A percentile compares a stretch with the other conserved stretches of the same genome.
phyloP scores from a whole-genome alignment of 192 early-diverging fungal genomes.

The Cetraspora pellucida region DNA sequence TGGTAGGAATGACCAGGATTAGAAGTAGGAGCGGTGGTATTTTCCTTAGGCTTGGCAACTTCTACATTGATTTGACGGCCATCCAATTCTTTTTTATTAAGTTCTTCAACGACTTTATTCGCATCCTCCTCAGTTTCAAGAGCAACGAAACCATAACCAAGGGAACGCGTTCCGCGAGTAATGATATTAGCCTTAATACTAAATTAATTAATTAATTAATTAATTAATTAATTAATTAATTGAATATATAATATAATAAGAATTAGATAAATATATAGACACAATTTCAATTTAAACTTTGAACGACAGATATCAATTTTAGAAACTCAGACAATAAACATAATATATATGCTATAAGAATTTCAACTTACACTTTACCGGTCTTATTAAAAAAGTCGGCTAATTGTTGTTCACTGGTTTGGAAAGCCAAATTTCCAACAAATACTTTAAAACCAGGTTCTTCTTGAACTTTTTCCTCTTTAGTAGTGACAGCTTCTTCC shows the following conservation, averaged over 20 bases:
- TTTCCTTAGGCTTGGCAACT: constrained; percentile 70
- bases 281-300: too few species aligned
- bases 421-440: constrained; percentile 93
- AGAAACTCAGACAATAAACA: neutral
- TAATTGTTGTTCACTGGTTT: constrained; percentile 80
- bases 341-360: neutral
- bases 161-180: constrained; percentile 74
- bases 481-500: neutral
- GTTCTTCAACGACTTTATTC: constrained; percentile 67
- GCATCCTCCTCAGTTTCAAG: constrained; percentile 73
- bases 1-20: constrained; percentile 38
- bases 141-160: constrained; percentile 94
- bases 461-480: constrained; percentile 32
- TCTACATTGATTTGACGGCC: constrained; percentile 92
- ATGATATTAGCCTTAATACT: constrained; percentile 81
- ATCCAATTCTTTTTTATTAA: constrained; percentile 83
- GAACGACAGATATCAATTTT: neutral
- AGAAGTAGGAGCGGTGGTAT: constrained; percentile 41
- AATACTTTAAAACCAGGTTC: constrained; percentile 79
- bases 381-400: constrained; percentile 70
- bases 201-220: constrained; percentile 1
- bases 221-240: neutral
- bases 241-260: constrained; percentile 9
- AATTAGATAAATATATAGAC: neutral
- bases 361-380: constrained; percentile 74